Evolutionary conservation across 1,284 basidiomycete species (phyloP), one percentile per base, ranked within the genome.

Genomic region (Termitomyces sp.): DNA sequence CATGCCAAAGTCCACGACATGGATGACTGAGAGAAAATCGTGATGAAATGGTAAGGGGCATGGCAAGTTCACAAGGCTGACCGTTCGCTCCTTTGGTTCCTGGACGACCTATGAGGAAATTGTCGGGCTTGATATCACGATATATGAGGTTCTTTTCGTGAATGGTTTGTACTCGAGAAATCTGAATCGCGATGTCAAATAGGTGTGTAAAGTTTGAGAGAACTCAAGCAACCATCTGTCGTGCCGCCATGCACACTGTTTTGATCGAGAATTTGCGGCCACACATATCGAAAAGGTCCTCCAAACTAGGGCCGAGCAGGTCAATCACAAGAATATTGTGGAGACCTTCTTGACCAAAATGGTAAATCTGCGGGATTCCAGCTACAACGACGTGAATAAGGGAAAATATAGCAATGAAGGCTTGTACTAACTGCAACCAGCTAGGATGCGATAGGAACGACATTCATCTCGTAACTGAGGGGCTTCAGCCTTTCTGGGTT

Each of bases 61-160:
- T 33, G 2, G 24, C 31, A 19, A 26, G 30, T 30, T 26, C 16
- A 37, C 11, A 44, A 3, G 26, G 66, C 79, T 63, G 50, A 84
- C 81, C 80, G 66, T 93, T 93, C 39, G 91, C 81, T 43, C 78
- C 82, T 74, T 96, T 96, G 43, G 91, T 95, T 37, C 86, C 86
- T 10, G 93, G 90, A 18, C 93, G 83, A 31, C 94, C 94, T 64
- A 97, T 91, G 60, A 97, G 77, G 69, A 97, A 97, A 73, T 97
- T 97, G 75, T 97, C 94, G 5, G 93, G 93, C 71, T 97, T 97
- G 78, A 97, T 97, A 68, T 97, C 94, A 53, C 94, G 86, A 72
- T 97, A 97, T 65, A 97, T 97, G 64, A 97, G 82, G 72, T 94
- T 95, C 79, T 94, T 94, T 69, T 96, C 93, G 72, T 97, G 94